Evolutionary conservation across 2,329 filamentous ascomycete genomes (phyloP).

Genomic region (Fonsecaea multimorphosa): DNA sequence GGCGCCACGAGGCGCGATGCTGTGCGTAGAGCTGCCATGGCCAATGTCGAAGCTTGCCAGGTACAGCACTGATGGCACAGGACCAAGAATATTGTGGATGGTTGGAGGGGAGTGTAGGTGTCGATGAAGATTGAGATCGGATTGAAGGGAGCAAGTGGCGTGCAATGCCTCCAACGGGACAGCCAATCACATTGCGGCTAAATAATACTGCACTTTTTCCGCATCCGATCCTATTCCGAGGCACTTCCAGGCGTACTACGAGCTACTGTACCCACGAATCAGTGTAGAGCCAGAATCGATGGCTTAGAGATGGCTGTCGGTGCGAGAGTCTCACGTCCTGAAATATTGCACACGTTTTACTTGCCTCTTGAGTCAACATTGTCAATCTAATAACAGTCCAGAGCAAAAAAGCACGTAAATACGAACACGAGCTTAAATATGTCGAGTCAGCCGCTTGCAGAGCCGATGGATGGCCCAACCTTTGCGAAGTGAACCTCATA

Average conservation of each 20-base stretch:
- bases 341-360: not conserved
- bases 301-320: not conserved
- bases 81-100: not conserved
- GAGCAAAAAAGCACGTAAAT: not conserved
- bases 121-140: slow-evolving; percentile 15
- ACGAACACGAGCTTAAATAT: slow-evolving; percentile 5
- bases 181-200: slow-evolving; percentile 31
- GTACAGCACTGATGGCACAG: slow-evolving; percentile 7
- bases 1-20: slow-evolving; percentile 53
- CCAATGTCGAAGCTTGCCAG: slow-evolving; percentile 20
- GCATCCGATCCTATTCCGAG: slow-evolving; percentile 28
- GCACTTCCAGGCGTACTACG: not conserved
- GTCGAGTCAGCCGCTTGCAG: slow-evolving; percentile 12
- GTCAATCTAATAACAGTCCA: not conserved
- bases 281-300: not conserved
- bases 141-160: slow-evolving; percentile 25
- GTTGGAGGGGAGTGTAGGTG: slow-evolving; percentile 21
- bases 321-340: not conserved
- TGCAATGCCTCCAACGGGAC: slow-evolving; percentile 22
- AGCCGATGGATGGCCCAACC: not conserved
- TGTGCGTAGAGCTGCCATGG: slow-evolving; percentile 58
- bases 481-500: not conserved
- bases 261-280: no score
- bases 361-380: not conserved
- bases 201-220: slow-evolving; percentile 30